phyloP scores from a whole-genome alignment of 2,329 filamentous ascomycete genomes.

The Fusarium secorum region DNA sequence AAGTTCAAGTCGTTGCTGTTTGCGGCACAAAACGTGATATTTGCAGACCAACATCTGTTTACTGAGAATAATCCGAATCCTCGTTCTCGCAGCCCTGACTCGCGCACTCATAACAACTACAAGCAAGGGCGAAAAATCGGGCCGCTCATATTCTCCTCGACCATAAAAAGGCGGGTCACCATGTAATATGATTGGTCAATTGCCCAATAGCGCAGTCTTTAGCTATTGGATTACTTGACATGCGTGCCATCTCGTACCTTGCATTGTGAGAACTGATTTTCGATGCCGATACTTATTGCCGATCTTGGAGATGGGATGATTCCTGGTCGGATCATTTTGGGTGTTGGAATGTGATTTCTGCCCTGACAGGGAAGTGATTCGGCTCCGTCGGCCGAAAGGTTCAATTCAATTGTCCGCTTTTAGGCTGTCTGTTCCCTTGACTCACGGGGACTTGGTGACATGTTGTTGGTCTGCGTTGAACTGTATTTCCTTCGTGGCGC shows the following conservation, averaged over 20 bases:
- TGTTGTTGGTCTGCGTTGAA: background rate
- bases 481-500: no score
- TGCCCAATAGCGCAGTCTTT: accelerated
- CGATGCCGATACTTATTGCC: background rate
- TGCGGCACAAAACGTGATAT: background rate
- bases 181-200: background rate
- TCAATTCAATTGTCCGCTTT: background rate
- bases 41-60: background rate
- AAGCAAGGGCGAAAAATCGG: background rate
- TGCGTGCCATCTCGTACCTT: background rate
- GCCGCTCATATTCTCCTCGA: background rate
- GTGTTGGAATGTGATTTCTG: background rate
- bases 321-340: no score
- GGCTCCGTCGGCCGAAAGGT: background rate
- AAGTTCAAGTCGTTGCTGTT: background rate
- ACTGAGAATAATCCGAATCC: no score
- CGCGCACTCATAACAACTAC: background rate
- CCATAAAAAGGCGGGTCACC: background rate
- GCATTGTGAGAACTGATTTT: background rate
- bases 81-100: background rate
- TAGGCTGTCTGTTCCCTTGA: background rate
- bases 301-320: background rate
- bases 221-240: background rate
- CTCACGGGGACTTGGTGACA: background rate
- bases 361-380: background rate